phyloP scores from a whole-genome alignment of 345 rosid genomes.

The Boechera divaricarpa region DNA sequence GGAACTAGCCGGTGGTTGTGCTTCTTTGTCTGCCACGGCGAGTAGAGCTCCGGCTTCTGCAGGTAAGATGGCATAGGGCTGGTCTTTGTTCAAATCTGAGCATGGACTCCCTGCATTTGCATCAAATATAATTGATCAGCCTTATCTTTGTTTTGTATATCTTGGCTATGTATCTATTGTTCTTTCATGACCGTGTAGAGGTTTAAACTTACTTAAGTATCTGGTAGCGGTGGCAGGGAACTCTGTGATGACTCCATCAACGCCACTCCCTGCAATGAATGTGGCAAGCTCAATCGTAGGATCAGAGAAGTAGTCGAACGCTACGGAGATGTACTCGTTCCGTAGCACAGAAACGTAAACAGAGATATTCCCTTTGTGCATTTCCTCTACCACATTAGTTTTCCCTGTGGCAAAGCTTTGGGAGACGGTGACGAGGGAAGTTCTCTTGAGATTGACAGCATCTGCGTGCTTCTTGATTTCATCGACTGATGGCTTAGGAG shows the following conservation, averaged over 20 bases:
- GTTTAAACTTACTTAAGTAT: conserved; percentile 64
- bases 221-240: conserved; percentile 78
- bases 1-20: conserved; percentile 47
- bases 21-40: conserved; percentile 24
- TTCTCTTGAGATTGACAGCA: conserved; percentile 56
- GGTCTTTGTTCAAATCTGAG: conserved; percentile 44
- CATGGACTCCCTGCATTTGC: conserved; percentile 68
- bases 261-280: conserved; percentile 50
- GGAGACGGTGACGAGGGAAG: conserved; percentile 46
- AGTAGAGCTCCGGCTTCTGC: conserved; percentile 55
- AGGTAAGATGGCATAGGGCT: conserved; percentile 54
- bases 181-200: conserved; percentile 6
- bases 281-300: conserved; percentile 73
- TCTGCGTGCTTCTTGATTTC: conserved; percentile 78
- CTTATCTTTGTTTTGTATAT: not conserved
- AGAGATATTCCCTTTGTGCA: conserved; percentile 69
- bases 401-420: conserved; percentile 49
- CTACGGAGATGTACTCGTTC: conserved; percentile 64
- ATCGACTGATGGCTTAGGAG: conserved; percentile 52
- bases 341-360: conserved; percentile 64
- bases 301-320: conserved; percentile 80
- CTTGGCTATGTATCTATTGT: not conserved
- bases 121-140: conserved; percentile 41
- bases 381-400: conserved; percentile 56
- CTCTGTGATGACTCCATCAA: conserved; percentile 75